Evolutionary conservation across 495 filamentous ascomycete species (phyloP).

Genomic region (Hamigera avellanea): DNA sequence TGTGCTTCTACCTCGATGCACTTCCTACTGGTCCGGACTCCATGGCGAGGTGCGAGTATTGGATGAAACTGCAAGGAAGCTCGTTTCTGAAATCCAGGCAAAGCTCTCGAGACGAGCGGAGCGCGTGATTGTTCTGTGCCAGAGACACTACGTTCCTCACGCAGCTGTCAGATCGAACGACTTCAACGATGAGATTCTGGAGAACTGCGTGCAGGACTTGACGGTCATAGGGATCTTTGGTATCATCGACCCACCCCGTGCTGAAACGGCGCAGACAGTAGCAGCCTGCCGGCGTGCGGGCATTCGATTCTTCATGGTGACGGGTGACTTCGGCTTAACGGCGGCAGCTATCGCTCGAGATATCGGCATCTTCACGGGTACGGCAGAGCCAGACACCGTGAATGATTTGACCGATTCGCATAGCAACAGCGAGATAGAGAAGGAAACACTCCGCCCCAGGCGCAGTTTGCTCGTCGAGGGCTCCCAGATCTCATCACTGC

Average conservation of each 20-base stretch:
- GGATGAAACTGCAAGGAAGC: conserved; percentile 18
- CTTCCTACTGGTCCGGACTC: conserved; percentile 27
- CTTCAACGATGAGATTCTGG: conserved; percentile 34
- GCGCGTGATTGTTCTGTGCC: conserved; percentile 39
- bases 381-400: conserved; percentile 22
- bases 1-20: conserved; percentile 32
- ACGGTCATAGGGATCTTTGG: conserved; percentile 39
- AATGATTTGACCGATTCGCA: conserved; percentile 8
- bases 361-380: conserved; percentile 50
- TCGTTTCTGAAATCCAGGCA: conserved; percentile 27
- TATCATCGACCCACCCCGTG: conserved; percentile 52
- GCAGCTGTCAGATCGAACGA: conserved; percentile 19
- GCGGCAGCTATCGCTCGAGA: conserved; percentile 56
- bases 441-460: conserved; percentile 8
- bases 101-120: conserved; percentile 34
- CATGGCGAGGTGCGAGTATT: conserved; percentile 22
- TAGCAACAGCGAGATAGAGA: background rate
- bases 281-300: conserved; percentile 45
- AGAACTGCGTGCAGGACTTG: conserved; percentile 24
- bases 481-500: conserved; percentile 44
- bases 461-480: conserved; percentile 34
- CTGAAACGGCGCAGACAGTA: conserved; percentile 42
- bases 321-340: conserved; percentile 62
- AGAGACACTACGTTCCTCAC: conserved; percentile 16
- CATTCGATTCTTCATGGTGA: conserved; percentile 51